These are phyloP conservation scores for Papiliotrema flavescens DNA, from an alignment of 1,284 basidiomycete genomes.

Conservation along the genomic window DNA sequence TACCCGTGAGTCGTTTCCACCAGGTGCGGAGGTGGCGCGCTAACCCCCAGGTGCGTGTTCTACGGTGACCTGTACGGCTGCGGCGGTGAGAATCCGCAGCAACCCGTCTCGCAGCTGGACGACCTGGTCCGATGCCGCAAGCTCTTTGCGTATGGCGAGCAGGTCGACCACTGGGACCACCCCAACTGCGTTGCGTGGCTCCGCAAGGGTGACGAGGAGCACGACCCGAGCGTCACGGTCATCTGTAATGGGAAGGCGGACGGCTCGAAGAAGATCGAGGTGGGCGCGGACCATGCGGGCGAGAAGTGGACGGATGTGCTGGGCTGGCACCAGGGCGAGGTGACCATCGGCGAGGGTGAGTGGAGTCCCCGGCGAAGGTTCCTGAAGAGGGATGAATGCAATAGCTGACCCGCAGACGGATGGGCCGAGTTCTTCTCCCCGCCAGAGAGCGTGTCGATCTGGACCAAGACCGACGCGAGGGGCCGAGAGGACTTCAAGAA, in stretches of 20 bases:
- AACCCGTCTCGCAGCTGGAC: slow-evolving; percentile 51
- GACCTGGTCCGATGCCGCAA: slow-evolving; percentile 55
- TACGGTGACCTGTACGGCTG: slow-evolving; percentile 74
- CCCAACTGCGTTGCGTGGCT: slow-evolving; percentile 55
- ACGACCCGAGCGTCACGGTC: slow-evolving; percentile 54
- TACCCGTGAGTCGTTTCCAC: slow-evolving; percentile 63
- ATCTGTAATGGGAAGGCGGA: slow-evolving; percentile 48
- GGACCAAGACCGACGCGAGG: slow-evolving; percentile 53
- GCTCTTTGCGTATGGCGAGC: slow-evolving; percentile 56
- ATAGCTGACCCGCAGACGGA: slow-evolving; percentile 47
- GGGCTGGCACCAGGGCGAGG: slow-evolving; percentile 56
- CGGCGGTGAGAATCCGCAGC: slow-evolving; percentile 53
- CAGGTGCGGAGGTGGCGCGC: background rate
- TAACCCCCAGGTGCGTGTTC: slow-evolving; percentile 69
- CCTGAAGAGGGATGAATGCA: background rate
- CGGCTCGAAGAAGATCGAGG: slow-evolving; percentile 52
- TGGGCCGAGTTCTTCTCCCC: slow-evolving; percentile 56
- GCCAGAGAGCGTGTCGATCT: slow-evolving; percentile 53
- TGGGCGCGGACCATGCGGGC: slow-evolving; percentile 54
- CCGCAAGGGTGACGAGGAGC: slow-evolving; percentile 52
- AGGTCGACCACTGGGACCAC: slow-evolving; percentile 55
- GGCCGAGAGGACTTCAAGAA: slow-evolving; percentile 52
- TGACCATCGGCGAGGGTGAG: slow-evolving; percentile 53
- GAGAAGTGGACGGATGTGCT: slow-evolving; percentile 58
- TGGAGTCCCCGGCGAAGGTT: background rate